Percentiles rank a stretch among this genome's conserved stretches.
Evolutionary conservation across 495 filamentous ascomycete species (phyloP).

Genomic region (Penicillium lagena): DNA sequence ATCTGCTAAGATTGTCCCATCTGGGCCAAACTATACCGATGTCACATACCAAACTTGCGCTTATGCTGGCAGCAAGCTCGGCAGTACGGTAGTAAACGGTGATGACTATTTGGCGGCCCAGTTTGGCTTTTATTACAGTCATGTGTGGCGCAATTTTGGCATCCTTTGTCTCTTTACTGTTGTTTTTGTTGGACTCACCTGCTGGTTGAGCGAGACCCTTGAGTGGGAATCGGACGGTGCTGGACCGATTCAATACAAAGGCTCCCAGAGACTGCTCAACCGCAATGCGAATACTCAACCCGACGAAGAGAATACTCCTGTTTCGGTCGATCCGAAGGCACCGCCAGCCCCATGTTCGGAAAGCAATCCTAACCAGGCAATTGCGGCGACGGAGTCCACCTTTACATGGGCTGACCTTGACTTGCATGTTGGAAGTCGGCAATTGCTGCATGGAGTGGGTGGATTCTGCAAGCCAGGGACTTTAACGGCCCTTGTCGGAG

Average conservation of each 20-base stretch:
- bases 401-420: conserved; percentile 47
- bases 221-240: conserved; percentile 54
- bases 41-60: conserved; percentile 53
- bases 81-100: conserved; percentile 44
- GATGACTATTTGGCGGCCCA: conserved; percentile 44
- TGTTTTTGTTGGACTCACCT: conserved; percentile 46
- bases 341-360: conserved; percentile 7
- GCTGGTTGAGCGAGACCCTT: conserved; percentile 54
- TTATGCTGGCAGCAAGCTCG: conserved; percentile 42
- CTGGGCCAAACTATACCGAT: conserved; percentile 47
- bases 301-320: conserved; percentile 43
- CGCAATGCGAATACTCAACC: conserved; percentile 34
- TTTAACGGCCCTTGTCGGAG: conserved; percentile 79
- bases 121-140: conserved; percentile 47
- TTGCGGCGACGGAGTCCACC: conserved; percentile 44
- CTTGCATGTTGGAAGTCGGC: conserved; percentile 61
- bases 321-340: conserved; percentile 10
- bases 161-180: conserved; percentile 56
- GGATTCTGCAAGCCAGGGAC: conserved; percentile 75
- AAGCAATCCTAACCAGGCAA: conserved; percentile 14
- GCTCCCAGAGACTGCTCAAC: conserved; percentile 41
- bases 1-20: conserved; percentile 48
- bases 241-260: conserved; percentile 49
- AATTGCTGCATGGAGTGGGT: conserved; percentile 61
- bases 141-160: conserved; percentile 62